Evolutionary conservation across 2,329 filamentous ascomycete species (phyloP), one percentile per base, ranked within the genome.

Genomic region (Hypoxylon sp.): DNA sequence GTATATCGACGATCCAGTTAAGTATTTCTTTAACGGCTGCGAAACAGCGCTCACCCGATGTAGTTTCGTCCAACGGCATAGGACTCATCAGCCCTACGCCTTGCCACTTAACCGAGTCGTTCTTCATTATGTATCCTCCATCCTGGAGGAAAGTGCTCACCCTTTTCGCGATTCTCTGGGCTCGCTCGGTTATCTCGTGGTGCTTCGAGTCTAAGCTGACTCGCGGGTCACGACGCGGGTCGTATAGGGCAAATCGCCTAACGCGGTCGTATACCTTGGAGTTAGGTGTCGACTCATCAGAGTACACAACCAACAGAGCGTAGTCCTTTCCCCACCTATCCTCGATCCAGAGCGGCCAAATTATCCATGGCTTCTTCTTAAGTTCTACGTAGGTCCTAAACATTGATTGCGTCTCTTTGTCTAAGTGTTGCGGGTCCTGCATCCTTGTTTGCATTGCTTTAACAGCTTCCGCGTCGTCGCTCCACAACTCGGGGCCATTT

Each of bases 331-430:
- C 76, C 48, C 55, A 74, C 17, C 71, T 2, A 17, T 77, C 76
- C 61, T 77, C 76, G 10, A 77, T 68, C 69, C 71, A 77, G 46
- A 77, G 51, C 9, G 75, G 75, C 75, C 74, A 74, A 24, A 77
- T 53, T 5, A 70, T 24, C 69, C 69, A 75, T 1, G 72, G 73
- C 31, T 66, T 66, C 31, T 5, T 55, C 66, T 72, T 76, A 24
- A 75, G 22, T 5, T 72, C 35, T 3, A 13, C 5, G 47, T 60
- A 73, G 14, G 64, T 54, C 10, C 39, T 64, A 50, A 70, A 73
- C 24, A 63, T 50, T 8, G 39, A 44, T 11, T 5, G 35, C 8
- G 22, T 29, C 10, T 47, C 37, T 17, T 57, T 10, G 5, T 60
- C 35, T 6, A 29, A 3, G 9, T 55, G 9, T 13, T 4, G 26